These are phyloP conservation scores for Phytophthora melonis DNA, from an alignment of 352 stramenopile species.

Conservation along the genomic window DNA sequence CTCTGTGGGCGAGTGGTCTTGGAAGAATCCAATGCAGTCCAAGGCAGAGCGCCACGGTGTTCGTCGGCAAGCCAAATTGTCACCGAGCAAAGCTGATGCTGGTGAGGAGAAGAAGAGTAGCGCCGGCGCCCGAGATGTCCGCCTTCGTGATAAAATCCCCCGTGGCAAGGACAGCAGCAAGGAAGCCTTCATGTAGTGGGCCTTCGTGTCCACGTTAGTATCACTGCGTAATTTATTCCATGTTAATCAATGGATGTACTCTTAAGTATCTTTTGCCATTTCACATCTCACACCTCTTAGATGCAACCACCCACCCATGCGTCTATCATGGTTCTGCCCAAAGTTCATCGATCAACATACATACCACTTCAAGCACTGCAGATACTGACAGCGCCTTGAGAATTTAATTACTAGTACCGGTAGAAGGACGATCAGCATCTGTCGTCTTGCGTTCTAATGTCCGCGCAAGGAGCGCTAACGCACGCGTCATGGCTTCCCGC, in stretches of 20 bases:
- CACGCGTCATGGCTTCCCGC: conserved; percentile 85
- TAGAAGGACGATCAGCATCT: conserved; percentile 22
- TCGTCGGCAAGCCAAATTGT: conserved; percentile 1
- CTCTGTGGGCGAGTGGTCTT: conserved; percentile 15
- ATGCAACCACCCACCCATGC: too few species aligned
- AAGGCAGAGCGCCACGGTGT: conserved; percentile 1
- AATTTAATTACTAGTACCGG: conserved; percentile 36
- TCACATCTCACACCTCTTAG: too few species aligned
- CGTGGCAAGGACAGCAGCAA: conserved; percentile 8
- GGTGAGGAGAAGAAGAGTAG: conserved; percentile 12
- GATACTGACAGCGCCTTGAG: background rate
- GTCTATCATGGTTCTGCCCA: background rate
- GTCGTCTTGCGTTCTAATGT: conserved; percentile 72
- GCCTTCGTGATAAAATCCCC: conserved; percentile 6
- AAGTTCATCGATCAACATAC: background rate
- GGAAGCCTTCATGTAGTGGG: background rate
- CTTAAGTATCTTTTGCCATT: too few species aligned
- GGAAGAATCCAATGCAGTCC: conserved; percentile 9
- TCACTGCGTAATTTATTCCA: conserved; percentile 7
- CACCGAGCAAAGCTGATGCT: background rate
- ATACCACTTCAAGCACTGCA: background rate
- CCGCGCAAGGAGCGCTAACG: conserved; percentile 76
- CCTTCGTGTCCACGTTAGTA: background rate
- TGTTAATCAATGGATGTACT: background rate
- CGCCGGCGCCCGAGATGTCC: conserved; percentile 5